Conservation (phyloP, 495 filamentous ascomycete species). For the Trichoderma reesei region DNA sequence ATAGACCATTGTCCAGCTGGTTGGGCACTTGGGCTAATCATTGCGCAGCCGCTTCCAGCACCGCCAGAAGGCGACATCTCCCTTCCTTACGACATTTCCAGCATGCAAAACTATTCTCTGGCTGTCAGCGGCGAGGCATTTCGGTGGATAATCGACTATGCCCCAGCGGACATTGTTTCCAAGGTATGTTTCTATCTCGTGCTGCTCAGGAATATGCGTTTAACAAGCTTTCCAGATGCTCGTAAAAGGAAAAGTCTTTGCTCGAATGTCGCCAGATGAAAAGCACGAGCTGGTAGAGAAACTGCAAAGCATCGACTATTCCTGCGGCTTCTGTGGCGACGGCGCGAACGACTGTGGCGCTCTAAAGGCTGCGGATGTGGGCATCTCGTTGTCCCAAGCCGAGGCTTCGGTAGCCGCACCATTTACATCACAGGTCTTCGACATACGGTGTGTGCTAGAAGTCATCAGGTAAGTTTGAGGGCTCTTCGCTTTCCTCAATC, state of each 20-base stretch:
- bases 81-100: conserved; percentile 70
- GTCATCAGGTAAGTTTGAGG: conserved; percentile 56
- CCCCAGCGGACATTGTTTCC: conserved; percentile 62
- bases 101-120: conserved; percentile 71
- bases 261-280: conserved; percentile 97
- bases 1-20: neutral
- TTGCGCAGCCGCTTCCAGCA: conserved; percentile 56
- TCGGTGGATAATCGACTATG: conserved; percentile 90
- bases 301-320: conserved; percentile 92
- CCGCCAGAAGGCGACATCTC: conserved; percentile 66
- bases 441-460: conserved; percentile 92
- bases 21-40: conserved; percentile 20
- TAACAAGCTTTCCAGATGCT: conserved; percentile 54
- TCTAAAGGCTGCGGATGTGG: conserved; percentile 94
- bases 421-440: conserved; percentile 91
- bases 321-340: conserved; percentile 93
- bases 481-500: no score
- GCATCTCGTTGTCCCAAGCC: conserved; percentile 96
- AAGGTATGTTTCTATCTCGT: conserved; percentile 36
- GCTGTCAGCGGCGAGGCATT: conserved; percentile 92
- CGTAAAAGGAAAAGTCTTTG: conserved; percentile 85
- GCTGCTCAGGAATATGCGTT: neutral
- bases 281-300: conserved; percentile 98
- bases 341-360: conserved; percentile 98
- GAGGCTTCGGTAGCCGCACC: conserved; percentile 97